These are phyloP conservation scores for Phytophthora capsici DNA, from an alignment of 352 stramenopile genomes.

Conservation along the genomic window DNA sequence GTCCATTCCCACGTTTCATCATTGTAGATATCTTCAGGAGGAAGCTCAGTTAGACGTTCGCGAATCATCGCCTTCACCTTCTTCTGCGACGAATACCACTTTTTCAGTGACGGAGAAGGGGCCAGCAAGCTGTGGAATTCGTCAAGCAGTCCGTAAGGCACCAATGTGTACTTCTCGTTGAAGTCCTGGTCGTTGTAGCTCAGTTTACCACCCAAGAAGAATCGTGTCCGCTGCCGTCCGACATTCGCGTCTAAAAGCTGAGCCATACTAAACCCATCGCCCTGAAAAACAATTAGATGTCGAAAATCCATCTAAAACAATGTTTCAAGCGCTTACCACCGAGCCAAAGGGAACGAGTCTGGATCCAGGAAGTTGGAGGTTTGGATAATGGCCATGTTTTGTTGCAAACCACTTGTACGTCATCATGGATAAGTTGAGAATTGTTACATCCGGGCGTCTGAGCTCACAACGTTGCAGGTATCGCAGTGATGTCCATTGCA, in stretches of 20 bases:
- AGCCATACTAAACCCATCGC: conserved; percentile 55
- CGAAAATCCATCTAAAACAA: no score
- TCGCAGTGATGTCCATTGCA: conserved; percentile 91
- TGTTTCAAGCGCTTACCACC: conserved; percentile 25
- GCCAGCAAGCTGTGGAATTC: conserved; percentile 46
- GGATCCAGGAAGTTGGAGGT: conserved; percentile 68
- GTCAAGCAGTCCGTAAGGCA: conserved; percentile 63
- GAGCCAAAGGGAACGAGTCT: conserved; percentile 49
- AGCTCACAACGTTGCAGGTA: conserved; percentile 93
- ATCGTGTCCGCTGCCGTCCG: conserved; percentile 28
- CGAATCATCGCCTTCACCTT: conserved; percentile 45
- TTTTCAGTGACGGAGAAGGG: conserved; percentile 29
- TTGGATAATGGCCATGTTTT: conserved; percentile 75
- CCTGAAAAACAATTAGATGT: conserved; percentile 19
- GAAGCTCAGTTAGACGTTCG: conserved; percentile 47
- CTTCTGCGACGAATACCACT: conserved; percentile 58
- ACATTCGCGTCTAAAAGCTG: conserved; percentile 54
- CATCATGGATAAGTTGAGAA: conserved; percentile 93
- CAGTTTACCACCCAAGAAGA: conserved; percentile 89
- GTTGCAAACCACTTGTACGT: conserved; percentile 81
- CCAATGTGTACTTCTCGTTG: conserved; percentile 50
- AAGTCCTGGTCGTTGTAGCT: conserved; percentile 73
- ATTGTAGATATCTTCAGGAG: conserved; percentile 78
- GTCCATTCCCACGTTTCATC: conserved; percentile 95
- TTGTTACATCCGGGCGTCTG: conserved; percentile 70